A percentile compares a stretch with the other conserved stretches of the same genome.
phyloP scores from a whole-genome alignment of 2,329 filamentous ascomycete genomes.

The Fusarium vanettenii region DNA sequence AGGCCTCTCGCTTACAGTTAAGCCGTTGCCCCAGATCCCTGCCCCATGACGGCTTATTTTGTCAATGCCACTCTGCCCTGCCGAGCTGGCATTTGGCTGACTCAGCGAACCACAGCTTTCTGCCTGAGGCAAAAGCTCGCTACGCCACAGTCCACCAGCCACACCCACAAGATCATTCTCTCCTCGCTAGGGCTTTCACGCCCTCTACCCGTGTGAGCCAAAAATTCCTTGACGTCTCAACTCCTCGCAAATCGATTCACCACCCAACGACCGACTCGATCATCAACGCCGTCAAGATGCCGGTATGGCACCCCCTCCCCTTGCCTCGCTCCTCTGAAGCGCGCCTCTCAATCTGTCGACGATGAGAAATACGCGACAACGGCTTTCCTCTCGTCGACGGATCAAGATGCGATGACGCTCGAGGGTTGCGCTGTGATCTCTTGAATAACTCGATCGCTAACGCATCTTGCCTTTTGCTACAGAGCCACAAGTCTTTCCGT shows the following conservation, averaged over 20 bases:
- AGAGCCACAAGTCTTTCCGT: slow-evolving; percentile 99
- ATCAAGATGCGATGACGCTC: slow-evolving; percentile 11
- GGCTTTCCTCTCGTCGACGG: slow-evolving; percentile 11
- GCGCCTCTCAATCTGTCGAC: slow-evolving; percentile 25
- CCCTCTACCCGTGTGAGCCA: slow-evolving; percentile 47
- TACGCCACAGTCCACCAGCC: slow-evolving; percentile 31
- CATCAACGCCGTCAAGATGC: slow-evolving; percentile 56
- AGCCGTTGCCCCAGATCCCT: not conserved
- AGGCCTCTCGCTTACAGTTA: slow-evolving; percentile 8
- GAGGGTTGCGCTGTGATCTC: slow-evolving; percentile 9
- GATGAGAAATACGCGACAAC: slow-evolving; percentile 8
- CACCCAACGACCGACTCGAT: slow-evolving; percentile 51
- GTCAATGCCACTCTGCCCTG: slow-evolving; percentile 14
- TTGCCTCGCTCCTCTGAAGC: slow-evolving; percentile 7
- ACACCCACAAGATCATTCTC: slow-evolving; percentile 30
- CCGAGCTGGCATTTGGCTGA: slow-evolving; percentile 15
- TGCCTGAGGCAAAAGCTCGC: slow-evolving; percentile 28
- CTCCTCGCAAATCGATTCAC: slow-evolving; percentile 48
- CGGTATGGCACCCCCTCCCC: slow-evolving; percentile 49
- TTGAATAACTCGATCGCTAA: slow-evolving; percentile 40
- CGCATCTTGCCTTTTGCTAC: slow-evolving; percentile 36
- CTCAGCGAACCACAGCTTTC: not conserved
- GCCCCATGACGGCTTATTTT: slow-evolving; percentile 27
- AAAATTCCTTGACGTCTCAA: slow-evolving; percentile 50
- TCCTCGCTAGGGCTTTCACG: slow-evolving; percentile 52